Evolutionary conservation across 2,329 filamentous ascomycete species (phyloP), one percentile per base, ranked within the genome.

Genomic region (Xylariaceae sp.): DNA sequence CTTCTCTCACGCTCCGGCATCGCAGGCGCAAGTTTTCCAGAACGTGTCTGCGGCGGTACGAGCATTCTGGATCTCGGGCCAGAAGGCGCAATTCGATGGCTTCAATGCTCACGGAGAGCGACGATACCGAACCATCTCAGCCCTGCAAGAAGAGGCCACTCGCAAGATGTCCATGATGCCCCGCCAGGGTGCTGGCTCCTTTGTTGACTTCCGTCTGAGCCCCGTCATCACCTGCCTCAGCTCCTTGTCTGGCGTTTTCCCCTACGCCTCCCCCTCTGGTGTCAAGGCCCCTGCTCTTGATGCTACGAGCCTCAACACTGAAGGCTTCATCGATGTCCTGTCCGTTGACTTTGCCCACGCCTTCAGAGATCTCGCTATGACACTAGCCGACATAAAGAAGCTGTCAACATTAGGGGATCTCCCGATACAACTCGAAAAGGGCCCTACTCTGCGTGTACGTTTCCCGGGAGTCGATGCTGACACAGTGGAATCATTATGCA

Each of bases 1-100:
- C 78, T 97, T 97, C 76, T 95, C 91, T 1, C 92, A 97, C 75
- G 84, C 86, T 0, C 91, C 93, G 1, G 88, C 90, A 8, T 85
- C 88, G 6, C 92, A 91, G 45, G 91, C 92, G 1, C 90, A 97
- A 73, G 91, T 97, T 51, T 84, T 97, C 55, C 89, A 94, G 73
- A 96, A 96, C 74, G 93, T 97, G n/a, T 96, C 91, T 10, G 87
- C 92, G 67, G 94, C 92, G 4, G 87, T 97, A 69, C 86, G 94
- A 56, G 92, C 92, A 10, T 97, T 99, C 75, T 88, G 90, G 76
- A 81, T 96, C n/a, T 92, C 89, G 0, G 94, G 94, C 0, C 86
- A 96, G 69, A 94, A 92, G 73, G 87, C 89, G 8, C 88, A 89
- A 59, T 97, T 92, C 68, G 89, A 96, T 72, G 93, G 93, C 10